Evolutionary conservation across 768 basidiomycete genomes (phyloP).

Genomic region (Pleurotus giganteus): DNA sequence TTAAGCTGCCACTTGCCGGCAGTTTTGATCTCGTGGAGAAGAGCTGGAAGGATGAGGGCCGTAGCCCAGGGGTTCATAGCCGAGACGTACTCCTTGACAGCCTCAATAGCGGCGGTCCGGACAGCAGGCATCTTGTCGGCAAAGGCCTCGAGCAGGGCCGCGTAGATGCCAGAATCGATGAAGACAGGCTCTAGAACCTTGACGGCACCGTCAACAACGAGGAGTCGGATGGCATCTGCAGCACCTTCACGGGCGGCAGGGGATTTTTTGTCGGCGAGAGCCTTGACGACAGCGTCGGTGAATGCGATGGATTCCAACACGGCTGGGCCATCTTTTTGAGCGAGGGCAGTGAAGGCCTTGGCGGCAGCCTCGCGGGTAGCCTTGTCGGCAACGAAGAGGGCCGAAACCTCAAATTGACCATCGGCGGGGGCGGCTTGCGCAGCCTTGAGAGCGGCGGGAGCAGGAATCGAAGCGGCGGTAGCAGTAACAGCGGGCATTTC

Average conservation of each 20-base stretch:
- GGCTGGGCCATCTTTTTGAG: conserved; percentile 82
- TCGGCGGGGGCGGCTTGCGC: conserved; percentile 44
- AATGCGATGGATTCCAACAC: conserved; percentile 71
- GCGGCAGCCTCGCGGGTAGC: conserved; percentile 72
- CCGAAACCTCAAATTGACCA: conserved; percentile 66
- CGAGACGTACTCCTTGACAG: conserved; percentile 71
- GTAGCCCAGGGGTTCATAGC: conserved; percentile 89
- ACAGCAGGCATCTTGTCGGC: conserved; percentile 94
- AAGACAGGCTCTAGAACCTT: conserved; percentile 88
- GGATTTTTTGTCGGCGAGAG: conserved; percentile 93
- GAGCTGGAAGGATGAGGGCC: conserved; percentile 75
- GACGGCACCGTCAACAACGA: conserved; percentile 69
- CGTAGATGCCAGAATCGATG: conserved; percentile 82
- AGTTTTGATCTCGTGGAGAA: conserved; percentile 92
- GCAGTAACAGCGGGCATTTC: conserved; percentile 84
- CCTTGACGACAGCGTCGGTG: conserved; percentile 73
- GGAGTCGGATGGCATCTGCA: conserved; percentile 61
- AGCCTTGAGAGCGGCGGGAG: conserved; percentile 74
- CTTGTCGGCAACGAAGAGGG: conserved; percentile 87
- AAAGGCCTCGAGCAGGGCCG: conserved; percentile 84
- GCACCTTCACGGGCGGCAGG: conserved; percentile 90
- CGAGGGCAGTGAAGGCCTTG: conserved; percentile 64
- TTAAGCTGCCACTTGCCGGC: conserved; percentile 98
- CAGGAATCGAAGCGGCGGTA: conserved; percentile 52
- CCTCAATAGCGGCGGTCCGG: conserved; percentile 81